phyloP scores from a whole-genome alignment of 345 rosid species.

The Excoecaria agallocha region DNA sequence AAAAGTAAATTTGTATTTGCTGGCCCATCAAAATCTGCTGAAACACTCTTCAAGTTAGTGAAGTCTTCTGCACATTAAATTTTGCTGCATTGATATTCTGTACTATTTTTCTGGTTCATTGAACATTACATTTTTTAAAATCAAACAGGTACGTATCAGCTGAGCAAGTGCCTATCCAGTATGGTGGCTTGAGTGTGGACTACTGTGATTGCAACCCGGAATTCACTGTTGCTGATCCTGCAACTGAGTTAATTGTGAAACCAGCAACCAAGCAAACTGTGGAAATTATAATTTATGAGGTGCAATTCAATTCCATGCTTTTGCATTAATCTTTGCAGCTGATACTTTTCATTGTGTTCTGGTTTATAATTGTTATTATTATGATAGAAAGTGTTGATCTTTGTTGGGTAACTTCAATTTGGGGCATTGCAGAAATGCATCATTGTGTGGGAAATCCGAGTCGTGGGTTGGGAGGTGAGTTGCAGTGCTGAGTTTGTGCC shows the following conservation, averaged over 20 bases:
- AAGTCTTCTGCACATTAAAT: background rate
- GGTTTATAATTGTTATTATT: too few species aligned
- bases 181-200: conserved; percentile 85
- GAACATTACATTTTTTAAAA: conserved; percentile 4
- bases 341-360: background rate
- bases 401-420: background rate
- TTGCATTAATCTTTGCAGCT: background rate
- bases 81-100: background rate
- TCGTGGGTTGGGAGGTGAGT: conserved; percentile 90
- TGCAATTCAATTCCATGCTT: conserved; percentile 9
- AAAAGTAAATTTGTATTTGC: conserved; percentile 90
- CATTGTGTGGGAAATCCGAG: conserved; percentile 83
- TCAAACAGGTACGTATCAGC: conserved; percentile 63
- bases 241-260: conserved; percentile 59
- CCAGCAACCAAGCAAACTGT: conserved; percentile 84
- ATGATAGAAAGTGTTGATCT: background rate
- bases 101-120: background rate
- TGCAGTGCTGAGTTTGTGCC: conserved; percentile 86
- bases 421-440: conserved; percentile 58
- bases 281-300: conserved; percentile 87
- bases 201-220: conserved; percentile 78
- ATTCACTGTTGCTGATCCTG: conserved; percentile 66
- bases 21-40: conserved; percentile 72
- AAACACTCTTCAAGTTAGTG: conserved; percentile 77
- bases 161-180: conserved; percentile 84